Percentiles rank a stretch among this genome's conserved stretches.
phyloP scores from a whole-genome alignment of 768 basidiomycete species.

The Boletus huronensis region DNA sequence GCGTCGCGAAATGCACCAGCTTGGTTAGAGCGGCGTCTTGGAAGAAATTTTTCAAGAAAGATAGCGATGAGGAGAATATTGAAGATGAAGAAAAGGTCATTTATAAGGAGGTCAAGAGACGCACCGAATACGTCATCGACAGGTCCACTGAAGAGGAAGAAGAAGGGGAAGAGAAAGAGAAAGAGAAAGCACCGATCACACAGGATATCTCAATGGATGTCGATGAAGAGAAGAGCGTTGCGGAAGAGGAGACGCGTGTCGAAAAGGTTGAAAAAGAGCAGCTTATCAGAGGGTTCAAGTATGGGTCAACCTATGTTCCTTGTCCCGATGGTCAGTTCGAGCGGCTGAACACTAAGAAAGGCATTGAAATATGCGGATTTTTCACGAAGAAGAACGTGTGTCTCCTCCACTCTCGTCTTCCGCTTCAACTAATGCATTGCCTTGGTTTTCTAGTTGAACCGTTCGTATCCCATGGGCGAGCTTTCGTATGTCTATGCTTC shows the following conservation, averaged over 20 bases:
- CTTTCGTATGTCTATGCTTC: slow-evolving; percentile 84
- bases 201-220: slow-evolving; percentile 19
- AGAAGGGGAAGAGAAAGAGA: slow-evolving; percentile 19
- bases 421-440: not conserved
- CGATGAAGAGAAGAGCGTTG: slow-evolving; percentile 33
- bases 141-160: slow-evolving; percentile 36
- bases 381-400: slow-evolving; percentile 64
- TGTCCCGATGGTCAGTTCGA: slow-evolving; percentile 84
- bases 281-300: slow-evolving; percentile 79
- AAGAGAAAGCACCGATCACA: slow-evolving; percentile 14
- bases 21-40: slow-evolving; percentile 64
- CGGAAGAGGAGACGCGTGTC: slow-evolving; percentile 35
- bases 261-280: slow-evolving; percentile 75
- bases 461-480: slow-evolving; percentile 81
- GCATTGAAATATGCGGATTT: slow-evolving; percentile 87
- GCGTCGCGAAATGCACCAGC: slow-evolving; percentile 78
- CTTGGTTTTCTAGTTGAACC: slow-evolving; percentile 58
- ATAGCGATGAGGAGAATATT: slow-evolving; percentile 25
- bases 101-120: slow-evolving; percentile 41
- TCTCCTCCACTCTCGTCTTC: not conserved
- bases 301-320: slow-evolving; percentile 84
- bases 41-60: slow-evolving; percentile 53
- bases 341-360: slow-evolving; percentile 68
- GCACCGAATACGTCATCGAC: slow-evolving; percentile 59
- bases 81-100: slow-evolving; percentile 29